Conservation (phyloP, 2,329 filamentous ascomycete genomes). For the Aspergillus neoniger region DNA sequence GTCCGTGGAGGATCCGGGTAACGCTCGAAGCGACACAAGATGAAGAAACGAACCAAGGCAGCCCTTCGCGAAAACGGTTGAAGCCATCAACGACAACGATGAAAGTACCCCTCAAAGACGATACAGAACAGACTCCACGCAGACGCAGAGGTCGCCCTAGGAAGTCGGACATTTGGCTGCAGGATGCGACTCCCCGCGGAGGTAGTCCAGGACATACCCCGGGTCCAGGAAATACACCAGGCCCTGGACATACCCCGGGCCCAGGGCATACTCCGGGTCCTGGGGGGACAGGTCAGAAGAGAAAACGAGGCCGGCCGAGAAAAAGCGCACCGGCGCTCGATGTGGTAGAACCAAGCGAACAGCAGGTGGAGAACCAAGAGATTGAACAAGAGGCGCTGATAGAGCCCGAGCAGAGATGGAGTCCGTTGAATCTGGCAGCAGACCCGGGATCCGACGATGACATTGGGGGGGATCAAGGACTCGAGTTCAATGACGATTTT, state of each 20-base stretch:
- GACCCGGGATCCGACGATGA: conserved; percentile 30
- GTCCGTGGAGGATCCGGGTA: conserved; percentile 52
- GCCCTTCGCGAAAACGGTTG: conserved; percentile 34
- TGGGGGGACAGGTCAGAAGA: conserved; percentile 32
- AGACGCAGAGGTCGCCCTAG: conserved; percentile 45
- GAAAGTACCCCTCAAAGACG: conserved; percentile 47
- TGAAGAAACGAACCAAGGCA: conserved; percentile 34
- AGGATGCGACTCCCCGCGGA: conserved; percentile 38
- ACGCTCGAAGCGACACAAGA: conserved; percentile 52
- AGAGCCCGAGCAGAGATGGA: conserved; percentile 21
- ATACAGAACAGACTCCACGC: conserved; percentile 41
- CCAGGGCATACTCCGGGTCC: conserved; percentile 37
- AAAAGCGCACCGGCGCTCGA: conserved; percentile 33
- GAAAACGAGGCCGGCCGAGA: conserved; percentile 40
- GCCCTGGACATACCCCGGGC: conserved; percentile 34
- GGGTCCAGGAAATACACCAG: conserved; percentile 34
- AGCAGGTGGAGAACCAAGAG: conserved; percentile 10
- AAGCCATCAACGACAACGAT: conserved; percentile 39
- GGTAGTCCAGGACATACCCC: conserved; percentile 31
- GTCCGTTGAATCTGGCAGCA: conserved; percentile 33
- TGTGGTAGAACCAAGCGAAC: conserved; percentile 24
- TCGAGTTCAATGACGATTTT: conserved; percentile 20
- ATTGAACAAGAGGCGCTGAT: conserved; percentile 6
- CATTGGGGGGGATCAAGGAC: conserved; percentile 23
- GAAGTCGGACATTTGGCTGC: conserved; percentile 40